A percentile compares a stretch with the other conserved stretches of the same genome.
Evolutionary conservation across 306 rosid genomes (phyloP).

Genomic region (Albizia julibrissin): DNA sequence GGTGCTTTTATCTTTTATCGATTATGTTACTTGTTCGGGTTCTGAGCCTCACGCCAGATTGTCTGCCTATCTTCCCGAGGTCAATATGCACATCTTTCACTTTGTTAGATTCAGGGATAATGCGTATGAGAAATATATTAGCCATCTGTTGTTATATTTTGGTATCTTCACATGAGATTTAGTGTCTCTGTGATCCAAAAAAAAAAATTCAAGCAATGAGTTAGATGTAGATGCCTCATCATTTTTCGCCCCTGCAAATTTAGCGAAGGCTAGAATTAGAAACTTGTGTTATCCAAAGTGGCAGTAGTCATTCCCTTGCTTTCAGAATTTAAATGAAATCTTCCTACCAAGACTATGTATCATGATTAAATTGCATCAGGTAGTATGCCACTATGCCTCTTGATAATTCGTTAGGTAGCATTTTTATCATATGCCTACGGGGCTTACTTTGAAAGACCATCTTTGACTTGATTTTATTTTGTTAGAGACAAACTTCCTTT

Average conservation of each 20-base stretch:
- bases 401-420: not conserved
- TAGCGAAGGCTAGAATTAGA: not conserved
- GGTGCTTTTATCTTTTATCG: constrained; percentile 55
- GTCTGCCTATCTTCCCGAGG: constrained; percentile 68
- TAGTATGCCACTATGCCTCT: not conserved
- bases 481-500: not conserved
- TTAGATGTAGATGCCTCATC: not conserved
- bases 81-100: constrained; percentile 14
- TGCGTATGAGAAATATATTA: not conserved
- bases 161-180: not conserved
- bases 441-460: not conserved
- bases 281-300: not conserved
- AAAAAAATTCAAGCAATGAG: not conserved
- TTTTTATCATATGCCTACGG: not conserved
- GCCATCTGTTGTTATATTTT: not conserved
- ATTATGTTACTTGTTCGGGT: constrained; percentile 50
- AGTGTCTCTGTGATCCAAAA: not conserved
- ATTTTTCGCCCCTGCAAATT: not conserved
- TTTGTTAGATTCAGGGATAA: not conserved
- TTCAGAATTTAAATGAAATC: not conserved
- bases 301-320: not conserved
- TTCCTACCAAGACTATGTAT: not conserved
- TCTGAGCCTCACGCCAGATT: constrained; percentile 61
- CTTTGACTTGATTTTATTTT: not conserved
- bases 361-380: not conserved